phyloP scores from a whole-genome alignment of 164 flowering plant genomes.

The Annona squamosa region DNA sequence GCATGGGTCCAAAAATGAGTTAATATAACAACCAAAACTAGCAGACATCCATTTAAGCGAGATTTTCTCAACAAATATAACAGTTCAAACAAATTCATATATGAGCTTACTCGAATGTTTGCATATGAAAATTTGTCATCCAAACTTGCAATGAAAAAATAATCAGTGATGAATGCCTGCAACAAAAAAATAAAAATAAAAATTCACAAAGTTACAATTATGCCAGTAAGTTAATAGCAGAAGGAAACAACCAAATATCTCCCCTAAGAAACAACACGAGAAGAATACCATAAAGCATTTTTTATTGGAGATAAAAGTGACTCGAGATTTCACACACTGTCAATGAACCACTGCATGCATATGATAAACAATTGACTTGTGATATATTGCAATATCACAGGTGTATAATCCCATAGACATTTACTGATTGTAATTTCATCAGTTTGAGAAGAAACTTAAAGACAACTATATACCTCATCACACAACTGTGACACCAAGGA shows the following conservation, averaged over 20 bases:
- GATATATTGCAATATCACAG: background rate
- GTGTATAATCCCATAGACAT: background rate
- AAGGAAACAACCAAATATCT: background rate
- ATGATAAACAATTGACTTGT: too few species aligned
- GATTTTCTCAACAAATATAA: background rate
- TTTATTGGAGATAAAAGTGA: background rate
- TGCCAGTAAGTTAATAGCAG: background rate
- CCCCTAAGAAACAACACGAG: background rate
- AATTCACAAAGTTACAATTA: constrained; percentile 3
- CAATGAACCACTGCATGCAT: too few species aligned
- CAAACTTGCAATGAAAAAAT: constrained; percentile 70
- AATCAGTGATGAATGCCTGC: constrained; percentile 88
- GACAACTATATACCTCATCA: background rate
- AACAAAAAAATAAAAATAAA: constrained; percentile 17
- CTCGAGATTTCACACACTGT: background rate
- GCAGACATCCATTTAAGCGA: background rate
- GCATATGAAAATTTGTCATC: constrained; percentile 54
- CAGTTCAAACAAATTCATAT: background rate
- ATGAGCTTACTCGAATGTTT: constrained; percentile 52
- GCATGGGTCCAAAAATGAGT: background rate
- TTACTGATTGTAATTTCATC: background rate
- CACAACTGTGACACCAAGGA: background rate
- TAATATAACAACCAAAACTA: background rate
- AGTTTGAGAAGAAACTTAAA: background rate
- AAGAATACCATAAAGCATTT: background rate